Evolutionary conservation across 306 rosid species (phyloP), one percentile per base, ranked within the genome.

Genomic region (Pueraria montana): DNA sequence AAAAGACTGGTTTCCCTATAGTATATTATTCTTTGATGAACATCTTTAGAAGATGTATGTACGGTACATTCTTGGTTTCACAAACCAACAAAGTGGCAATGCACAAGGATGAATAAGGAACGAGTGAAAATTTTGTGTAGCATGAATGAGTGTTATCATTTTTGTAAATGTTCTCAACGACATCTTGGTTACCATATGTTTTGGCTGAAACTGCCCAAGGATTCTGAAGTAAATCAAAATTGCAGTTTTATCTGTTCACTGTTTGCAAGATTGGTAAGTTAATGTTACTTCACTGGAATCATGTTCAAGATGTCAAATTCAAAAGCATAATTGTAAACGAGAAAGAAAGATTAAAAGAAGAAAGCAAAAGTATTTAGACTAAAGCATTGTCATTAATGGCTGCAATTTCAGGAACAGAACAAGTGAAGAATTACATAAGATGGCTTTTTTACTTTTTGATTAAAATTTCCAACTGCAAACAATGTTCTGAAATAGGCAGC

Each of bases 71-170:
- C 75, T 89, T 88, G 85, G 72, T 87, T 80, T 74, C 84, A 42
- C 74, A 78, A 61, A 80, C 76, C 67, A 82, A 82, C 43, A 68
- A 73, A 36, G 64, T 70, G 62, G 59, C 36, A 11, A 50, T 61
- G 86, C 85, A 87, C 67, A 71, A 79, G 85, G 82, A 73, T 58
- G 85, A 91, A 91, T 90, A 89, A 91, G 88, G 88, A 74, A 82
- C 80, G 90, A 80, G 75, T 88, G 89, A 10, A 88, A 66, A 67
- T 80, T 80, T 79, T 91, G 88, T 88, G 84, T 85, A 89, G 91
- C 64, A 78, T 58, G 74, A 71, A 75, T 78, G 90, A 67, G 74
- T 72, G 87, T 87, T 80, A 46, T 83, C 83, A 87, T 26, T 87
- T 89, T 90, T 92, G 91, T 71, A 85, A 84, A 84, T 84, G 90